Conservation (phyloP, 441 rosid genomes). For the Gossypium aridum region DNA sequence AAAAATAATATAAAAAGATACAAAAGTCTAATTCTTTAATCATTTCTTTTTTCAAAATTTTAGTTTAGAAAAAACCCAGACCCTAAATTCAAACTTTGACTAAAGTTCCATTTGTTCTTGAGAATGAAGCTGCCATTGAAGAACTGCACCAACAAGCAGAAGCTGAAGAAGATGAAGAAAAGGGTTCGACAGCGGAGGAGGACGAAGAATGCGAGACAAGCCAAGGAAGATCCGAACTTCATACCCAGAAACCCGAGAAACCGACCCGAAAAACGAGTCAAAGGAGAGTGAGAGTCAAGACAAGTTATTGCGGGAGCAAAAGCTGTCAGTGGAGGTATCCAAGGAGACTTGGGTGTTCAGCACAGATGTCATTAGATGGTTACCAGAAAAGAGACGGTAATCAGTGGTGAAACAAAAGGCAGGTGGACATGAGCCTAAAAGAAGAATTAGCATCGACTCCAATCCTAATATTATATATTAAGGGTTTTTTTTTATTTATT, state of each 20-base stretch:
- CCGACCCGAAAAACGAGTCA: conserved; percentile 33
- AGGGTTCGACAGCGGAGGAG: neutral
- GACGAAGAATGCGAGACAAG: conserved; percentile 19
- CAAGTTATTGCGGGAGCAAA: conserved; percentile 65
- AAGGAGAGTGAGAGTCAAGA: conserved; percentile 25
- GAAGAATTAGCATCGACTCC: conserved; percentile 32
- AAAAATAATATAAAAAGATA: no score
- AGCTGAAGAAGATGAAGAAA: neutral
- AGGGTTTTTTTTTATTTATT: no score
- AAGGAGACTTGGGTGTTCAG: conserved; percentile 92
- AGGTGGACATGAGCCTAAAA: conserved; percentile 37
- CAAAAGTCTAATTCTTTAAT: no score
- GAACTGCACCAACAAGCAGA: neutral
- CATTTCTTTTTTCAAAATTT: no score
- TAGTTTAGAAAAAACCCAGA: no score
- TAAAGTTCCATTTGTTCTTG: conserved; percentile 21
- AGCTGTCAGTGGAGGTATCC: conserved; percentile 95
- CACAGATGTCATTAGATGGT: conserved; percentile 70
- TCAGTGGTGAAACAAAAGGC: conserved; percentile 35
- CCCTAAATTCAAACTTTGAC: neutral
- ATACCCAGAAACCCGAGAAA: conserved; percentile 8
- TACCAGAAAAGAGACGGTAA: conserved; percentile 47
- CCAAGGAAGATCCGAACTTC: conserved; percentile 34
- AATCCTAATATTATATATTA: no score
- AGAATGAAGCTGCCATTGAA: neutral